Evolutionary conservation across 1,284 basidiomycete species (phyloP).

Genomic region (Cronartium ribicola): DNA sequence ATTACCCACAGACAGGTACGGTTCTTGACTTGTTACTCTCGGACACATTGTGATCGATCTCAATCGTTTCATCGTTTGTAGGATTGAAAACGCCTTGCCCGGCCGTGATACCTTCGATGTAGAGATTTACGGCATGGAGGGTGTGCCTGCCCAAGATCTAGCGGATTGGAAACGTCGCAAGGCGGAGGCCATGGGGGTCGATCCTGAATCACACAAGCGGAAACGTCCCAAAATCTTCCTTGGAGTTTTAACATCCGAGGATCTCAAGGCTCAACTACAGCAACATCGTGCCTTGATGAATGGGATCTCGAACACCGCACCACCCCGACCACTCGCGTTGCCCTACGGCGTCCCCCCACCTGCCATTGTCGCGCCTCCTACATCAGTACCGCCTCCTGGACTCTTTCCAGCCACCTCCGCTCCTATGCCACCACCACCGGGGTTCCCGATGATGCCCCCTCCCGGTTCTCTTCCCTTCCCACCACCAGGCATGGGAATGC

Average conservation of each 20-base stretch:
- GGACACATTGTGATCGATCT: background rate
- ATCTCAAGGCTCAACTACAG: conserved; percentile 75
- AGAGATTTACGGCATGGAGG: conserved; percentile 99
- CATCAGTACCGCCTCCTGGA: conserved; percentile 35
- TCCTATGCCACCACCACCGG: conserved; percentile 44
- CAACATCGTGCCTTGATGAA: conserved; percentile 93
- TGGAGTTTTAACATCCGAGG: conserved; percentile 63
- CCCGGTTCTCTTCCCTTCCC: conserved; percentile 46
- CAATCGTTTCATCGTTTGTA: conserved; percentile 50
- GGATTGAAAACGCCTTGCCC: conserved; percentile 91
- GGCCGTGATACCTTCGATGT: conserved; percentile 96
- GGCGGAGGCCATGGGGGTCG: conserved; percentile 82
- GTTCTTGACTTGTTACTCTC: background rate
- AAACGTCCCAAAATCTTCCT: conserved; percentile 83
- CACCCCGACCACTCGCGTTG: conserved; percentile 46
- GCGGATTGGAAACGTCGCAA: conserved; percentile 91
- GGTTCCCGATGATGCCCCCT: conserved; percentile 46
- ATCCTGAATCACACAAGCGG: conserved; percentile 64
- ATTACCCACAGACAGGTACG: conserved; percentile 86
- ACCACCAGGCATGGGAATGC: conserved; percentile 46
- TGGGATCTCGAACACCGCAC: conserved; percentile 51
- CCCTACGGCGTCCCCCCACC: conserved; percentile 45
- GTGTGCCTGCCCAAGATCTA: conserved; percentile 87
- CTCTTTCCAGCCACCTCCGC: conserved; percentile 29
- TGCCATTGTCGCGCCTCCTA: conserved; percentile 20